These are phyloP conservation scores for Polyplosphaeria fusca DNA, from an alignment of 495 filamentous ascomycete species.

Conservation along the genomic window DNA sequence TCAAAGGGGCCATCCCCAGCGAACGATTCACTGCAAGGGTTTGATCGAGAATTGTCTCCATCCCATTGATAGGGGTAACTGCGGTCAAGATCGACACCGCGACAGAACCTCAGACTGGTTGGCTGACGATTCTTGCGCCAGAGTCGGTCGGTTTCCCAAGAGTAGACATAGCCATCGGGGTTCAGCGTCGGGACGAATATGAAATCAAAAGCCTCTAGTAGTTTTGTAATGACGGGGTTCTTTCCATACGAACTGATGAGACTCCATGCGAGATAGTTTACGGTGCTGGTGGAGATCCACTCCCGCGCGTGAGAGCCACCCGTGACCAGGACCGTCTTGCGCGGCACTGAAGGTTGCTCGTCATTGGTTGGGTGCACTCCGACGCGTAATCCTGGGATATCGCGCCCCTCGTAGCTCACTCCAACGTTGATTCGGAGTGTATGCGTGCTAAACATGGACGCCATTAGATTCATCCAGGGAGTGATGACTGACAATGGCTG, in stretches of 20 bases:
- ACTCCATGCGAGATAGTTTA: slow-evolving; percentile 88
- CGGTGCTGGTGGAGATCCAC: slow-evolving; percentile 92
- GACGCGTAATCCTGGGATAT: slow-evolving; percentile 78
- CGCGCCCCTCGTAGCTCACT: slow-evolving; percentile 76
- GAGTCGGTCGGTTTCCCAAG: slow-evolving; percentile 84
- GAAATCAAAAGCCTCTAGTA: slow-evolving; percentile 80
- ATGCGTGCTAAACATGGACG: slow-evolving; percentile 81
- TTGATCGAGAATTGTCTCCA: slow-evolving; percentile 57
- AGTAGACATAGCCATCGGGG: slow-evolving; percentile 91
- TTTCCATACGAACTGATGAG: slow-evolving; percentile 78
- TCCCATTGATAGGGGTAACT: slow-evolving; percentile 81
- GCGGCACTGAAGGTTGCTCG: slow-evolving; percentile 43
- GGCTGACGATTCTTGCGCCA: slow-evolving; percentile 95
- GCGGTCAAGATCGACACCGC: slow-evolving; percentile 84
- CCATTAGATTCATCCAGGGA: slow-evolving; percentile 86
- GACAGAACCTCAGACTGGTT: slow-evolving; percentile 78
- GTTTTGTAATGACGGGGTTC: slow-evolving; percentile 60
- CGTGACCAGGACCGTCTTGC: slow-evolving; percentile 77
- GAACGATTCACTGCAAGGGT: slow-evolving; percentile 91
- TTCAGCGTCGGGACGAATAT: slow-evolving; percentile 89
- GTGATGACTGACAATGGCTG: slow-evolving; percentile 74
- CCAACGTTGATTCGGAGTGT: slow-evolving; percentile 73
- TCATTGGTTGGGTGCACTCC: slow-evolving; percentile 56
- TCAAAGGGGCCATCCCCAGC: slow-evolving; percentile 82
- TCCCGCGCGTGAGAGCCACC: slow-evolving; percentile 89